Evolutionary conservation across 805 yeast species (phyloP).

Genomic region (Candida ortonii): DNA sequence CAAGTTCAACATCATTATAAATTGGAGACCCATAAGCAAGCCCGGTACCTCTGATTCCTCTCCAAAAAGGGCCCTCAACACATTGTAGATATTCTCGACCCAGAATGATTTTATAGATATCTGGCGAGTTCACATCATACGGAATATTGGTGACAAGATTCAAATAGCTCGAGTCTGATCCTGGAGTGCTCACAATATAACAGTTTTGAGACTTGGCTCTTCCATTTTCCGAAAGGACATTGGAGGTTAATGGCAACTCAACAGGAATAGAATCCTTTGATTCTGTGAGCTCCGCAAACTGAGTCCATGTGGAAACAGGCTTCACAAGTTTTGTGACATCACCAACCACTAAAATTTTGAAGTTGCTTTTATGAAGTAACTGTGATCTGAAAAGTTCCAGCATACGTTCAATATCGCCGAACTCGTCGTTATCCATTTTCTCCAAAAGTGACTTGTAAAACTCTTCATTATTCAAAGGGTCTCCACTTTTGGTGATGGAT

Average conservation of each 20-base stretch:
- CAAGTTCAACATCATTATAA: constrained; percentile 57
- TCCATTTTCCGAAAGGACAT: constrained; percentile 58
- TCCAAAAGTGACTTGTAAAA: constrained; percentile 48
- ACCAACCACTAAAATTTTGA: constrained; percentile 70
- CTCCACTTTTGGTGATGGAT: constrained; percentile 65
- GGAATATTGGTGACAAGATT: constrained; percentile 60
- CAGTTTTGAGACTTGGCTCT: constrained; percentile 50
- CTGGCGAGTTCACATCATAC: constrained; percentile 49
- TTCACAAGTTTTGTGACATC: constrained; percentile 49
- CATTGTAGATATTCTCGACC: constrained; percentile 76
- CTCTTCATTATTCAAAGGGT: constrained; percentile 60
- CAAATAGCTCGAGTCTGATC: constrained; percentile 78
- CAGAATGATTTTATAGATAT: constrained; percentile 65
- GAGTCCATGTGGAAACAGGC: constrained; percentile 62
- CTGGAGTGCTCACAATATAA: constrained; percentile 67
- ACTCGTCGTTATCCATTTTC: constrained; percentile 54
- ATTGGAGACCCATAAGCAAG: constrained; percentile 85
- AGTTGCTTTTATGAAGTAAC: constrained; percentile 55
- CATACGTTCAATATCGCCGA: constrained; percentile 42
- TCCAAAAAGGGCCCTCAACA: constrained; percentile 97
- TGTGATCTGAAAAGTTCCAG: constrained; percentile 50
- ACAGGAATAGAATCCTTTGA: constrained; percentile 1
- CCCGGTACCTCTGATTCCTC: constrained; percentile 92
- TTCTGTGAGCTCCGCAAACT: constrained; percentile 26
- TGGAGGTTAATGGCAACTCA: constrained; percentile 51